Evolutionary conservation across 2,329 filamentous ascomycete genomes (phyloP), one percentile per base, ranked within the genome.

Genomic region (Fusarium humuli): DNA sequence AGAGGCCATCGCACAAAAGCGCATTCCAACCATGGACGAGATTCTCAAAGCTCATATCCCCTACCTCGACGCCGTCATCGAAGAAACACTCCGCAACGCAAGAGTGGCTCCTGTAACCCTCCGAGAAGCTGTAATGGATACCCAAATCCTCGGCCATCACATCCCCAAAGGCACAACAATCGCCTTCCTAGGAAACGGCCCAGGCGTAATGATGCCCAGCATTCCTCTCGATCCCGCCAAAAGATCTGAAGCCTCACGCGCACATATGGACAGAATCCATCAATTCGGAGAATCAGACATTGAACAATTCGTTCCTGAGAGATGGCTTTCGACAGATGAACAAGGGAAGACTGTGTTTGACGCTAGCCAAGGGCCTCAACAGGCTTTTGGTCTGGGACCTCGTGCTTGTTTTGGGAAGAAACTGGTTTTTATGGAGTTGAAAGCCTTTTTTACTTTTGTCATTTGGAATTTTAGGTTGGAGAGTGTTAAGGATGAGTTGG

Each of bases 11-110:
- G 23, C 41, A 0, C 70, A 72, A 6, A 41, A 52, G 0, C 73
- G 79, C 2, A 22, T 61, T 6, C 79, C 78, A 3, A 73, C 71
- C 0, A 66, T 72, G 3, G 32, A 68, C 3, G 80, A 81, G 64
- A 74, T 81, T 2, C 61, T 60, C 1, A 55, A 54, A n/a, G 53
- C 71, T 5, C 63, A 73, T 0, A 65, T 79, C 2, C 77, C 77
- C 1, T 81, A 80, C 62, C 75, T 82, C 1, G 80, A 82, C 37
- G 80, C 79, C 7, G 72, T 77, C 4, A 65, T 82, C 3, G 79
- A 82, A 55, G 80, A 83, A 59, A 71, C 76, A 1, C 69, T 82
- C 1, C 77, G 82, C 2, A 48, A 70, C 22, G 65, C 73, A 2
- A 70, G 73, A 5, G 70, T 74, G 10, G 75, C 76, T 2, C 61